Percentiles rank a stretch among this genome's conserved stretches.
phyloP scores from a whole-genome alignment of 169 alveolate genomes.

The Amoebophrya sp. region DNA sequence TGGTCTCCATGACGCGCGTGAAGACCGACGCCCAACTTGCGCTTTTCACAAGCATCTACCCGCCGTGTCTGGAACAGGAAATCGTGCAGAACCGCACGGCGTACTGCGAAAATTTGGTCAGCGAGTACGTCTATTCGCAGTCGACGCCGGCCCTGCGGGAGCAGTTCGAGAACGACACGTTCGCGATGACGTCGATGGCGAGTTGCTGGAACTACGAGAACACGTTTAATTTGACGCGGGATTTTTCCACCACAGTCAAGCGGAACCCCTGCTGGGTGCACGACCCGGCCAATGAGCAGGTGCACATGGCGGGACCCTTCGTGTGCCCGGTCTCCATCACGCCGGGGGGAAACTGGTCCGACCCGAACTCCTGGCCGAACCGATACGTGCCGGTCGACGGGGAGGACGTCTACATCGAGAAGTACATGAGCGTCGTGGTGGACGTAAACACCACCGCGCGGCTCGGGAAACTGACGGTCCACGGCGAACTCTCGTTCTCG shows the following conservation, averaged over 20 bases:
- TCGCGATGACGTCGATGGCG: neutral
- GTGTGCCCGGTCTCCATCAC: neutral
- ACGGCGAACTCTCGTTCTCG: neutral
- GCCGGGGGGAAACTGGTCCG: neutral
- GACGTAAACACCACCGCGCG: neutral
- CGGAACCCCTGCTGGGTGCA: neutral
- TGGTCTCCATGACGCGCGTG: neutral
- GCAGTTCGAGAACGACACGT: neutral
- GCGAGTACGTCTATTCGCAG: neutral
- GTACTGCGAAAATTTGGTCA: neutral
- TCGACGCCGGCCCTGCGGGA: neutral
- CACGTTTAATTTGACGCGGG: neutral
- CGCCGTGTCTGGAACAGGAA: neutral
- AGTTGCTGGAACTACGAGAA: neutral
- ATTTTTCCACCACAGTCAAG: neutral
- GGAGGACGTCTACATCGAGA: neutral
- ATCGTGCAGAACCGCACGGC: neutral
- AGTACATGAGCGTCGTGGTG: neutral
- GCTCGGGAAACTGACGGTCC: neutral
- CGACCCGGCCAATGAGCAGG: neutral
- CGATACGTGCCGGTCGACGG: neutral
- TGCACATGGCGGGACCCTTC: neutral
- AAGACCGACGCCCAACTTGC: neutral
- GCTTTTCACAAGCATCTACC: neutral
- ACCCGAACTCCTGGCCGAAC: neutral